Conservation (phyloP, 2,329 filamentous ascomycete species). For the Neonectria neomacrospora region DNA sequence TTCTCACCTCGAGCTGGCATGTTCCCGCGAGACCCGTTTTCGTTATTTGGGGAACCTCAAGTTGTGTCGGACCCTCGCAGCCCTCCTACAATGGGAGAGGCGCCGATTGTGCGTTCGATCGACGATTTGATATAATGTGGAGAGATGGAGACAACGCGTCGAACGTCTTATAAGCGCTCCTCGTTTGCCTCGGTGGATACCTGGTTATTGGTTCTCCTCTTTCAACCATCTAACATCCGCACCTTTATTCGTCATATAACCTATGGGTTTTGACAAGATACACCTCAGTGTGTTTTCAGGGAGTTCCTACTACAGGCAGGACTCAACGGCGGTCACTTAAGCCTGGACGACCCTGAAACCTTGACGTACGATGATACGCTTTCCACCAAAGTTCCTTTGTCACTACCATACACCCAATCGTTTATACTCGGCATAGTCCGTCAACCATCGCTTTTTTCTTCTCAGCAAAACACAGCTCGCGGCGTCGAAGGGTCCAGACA, state of each 20-base stretch:
- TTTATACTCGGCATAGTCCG: slow-evolving; percentile 25
- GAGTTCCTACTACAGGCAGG: slow-evolving; percentile 34
- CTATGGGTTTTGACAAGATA: slow-evolving; percentile 31
- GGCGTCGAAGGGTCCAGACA: slow-evolving; percentile 40
- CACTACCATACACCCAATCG: slow-evolving; percentile 33
- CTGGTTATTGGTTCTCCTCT: background rate
- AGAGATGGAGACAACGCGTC: background rate
- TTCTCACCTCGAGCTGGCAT: slow-evolving; percentile 64
- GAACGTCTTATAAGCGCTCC: background rate
- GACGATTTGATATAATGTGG: slow-evolving; percentile 74
- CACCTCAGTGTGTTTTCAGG: slow-evolving; percentile 35
- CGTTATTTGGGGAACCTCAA: slow-evolving; percentile 61
- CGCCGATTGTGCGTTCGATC: slow-evolving; percentile 81
- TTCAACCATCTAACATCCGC: slow-evolving; percentile 11
- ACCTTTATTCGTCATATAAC: slow-evolving; percentile 23
- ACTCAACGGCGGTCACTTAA: slow-evolving; percentile 13
- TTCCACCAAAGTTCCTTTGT: slow-evolving; percentile 40
- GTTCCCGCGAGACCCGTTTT: slow-evolving; percentile 66
- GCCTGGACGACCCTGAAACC: slow-evolving; percentile 22
- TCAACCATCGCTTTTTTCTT: slow-evolving; percentile 38
- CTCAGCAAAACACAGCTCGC: slow-evolving; percentile 42
- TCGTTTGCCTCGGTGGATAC: background rate
- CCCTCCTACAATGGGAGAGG: slow-evolving; percentile 78
- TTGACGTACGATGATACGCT: slow-evolving; percentile 41
- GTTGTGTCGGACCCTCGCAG: slow-evolving; percentile 75